Percentiles rank a stretch among this genome's conserved stretches.
phyloP scores from a whole-genome alignment of 2,329 filamentous ascomycete species.

The Triangularia setosa region DNA sequence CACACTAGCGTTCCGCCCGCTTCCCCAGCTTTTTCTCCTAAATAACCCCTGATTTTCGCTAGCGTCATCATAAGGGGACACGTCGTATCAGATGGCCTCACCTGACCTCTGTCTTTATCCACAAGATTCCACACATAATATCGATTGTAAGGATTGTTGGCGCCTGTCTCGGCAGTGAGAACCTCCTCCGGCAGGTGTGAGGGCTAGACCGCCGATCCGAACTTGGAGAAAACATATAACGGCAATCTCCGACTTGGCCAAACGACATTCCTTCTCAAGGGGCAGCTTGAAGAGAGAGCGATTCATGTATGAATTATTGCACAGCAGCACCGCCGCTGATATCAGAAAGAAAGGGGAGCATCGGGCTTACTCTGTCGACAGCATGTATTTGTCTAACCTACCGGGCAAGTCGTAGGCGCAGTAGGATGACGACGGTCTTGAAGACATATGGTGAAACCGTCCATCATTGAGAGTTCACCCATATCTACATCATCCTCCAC shows the following conservation, averaged over 20 bases:
- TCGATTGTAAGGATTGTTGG: background rate
- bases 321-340: background rate
- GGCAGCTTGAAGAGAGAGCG: background rate
- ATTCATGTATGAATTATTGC: background rate
- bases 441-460: background rate
- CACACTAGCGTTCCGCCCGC: background rate
- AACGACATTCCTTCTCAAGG: background rate
- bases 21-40: constrained; percentile 6
- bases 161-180: background rate
- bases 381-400: background rate
- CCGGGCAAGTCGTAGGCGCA: background rate
- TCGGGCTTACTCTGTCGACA: background rate
- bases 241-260: background rate
- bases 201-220: background rate
- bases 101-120: constrained; percentile 12
- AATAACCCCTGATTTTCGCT: background rate
- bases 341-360: background rate
- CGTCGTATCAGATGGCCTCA: constrained; percentile 12
- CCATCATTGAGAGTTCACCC: background rate
- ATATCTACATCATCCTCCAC: background rate
- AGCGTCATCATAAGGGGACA: constrained; percentile 2
- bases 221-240: background rate
- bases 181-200: background rate
- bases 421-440: background rate
- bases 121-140: background rate